phyloP scores from a whole-genome alignment of 2,329 filamentous ascomycete species.

The Aureobasidium melanogenum region DNA sequence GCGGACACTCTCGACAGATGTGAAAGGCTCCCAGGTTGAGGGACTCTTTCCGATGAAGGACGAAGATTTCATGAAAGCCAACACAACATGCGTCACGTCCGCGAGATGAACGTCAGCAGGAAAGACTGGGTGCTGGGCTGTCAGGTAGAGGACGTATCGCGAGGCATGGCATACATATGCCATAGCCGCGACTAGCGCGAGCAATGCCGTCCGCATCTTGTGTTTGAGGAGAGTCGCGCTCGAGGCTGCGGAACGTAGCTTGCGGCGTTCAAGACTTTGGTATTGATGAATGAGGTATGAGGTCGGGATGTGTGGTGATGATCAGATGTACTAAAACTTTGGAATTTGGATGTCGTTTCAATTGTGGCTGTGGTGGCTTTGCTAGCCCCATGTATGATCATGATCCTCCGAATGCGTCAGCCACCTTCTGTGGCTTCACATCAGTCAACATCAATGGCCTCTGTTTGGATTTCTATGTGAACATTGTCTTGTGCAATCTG shows the following conservation, averaged over 20 bases:
- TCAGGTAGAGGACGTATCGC: conserved; percentile 9
- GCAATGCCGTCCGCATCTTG: background rate
- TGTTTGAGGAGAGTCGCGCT: background rate
- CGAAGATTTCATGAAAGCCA: conserved; percentile 50
- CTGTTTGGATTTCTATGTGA: background rate
- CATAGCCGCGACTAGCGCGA: background rate
- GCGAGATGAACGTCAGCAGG: conserved; percentile 26
- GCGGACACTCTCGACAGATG: conserved; percentile 41
- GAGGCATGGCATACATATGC: background rate
- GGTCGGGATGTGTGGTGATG: background rate
- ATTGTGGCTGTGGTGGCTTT: background rate
- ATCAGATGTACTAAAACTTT: background rate
- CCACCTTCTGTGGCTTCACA: background rate
- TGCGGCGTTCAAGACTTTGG: background rate
- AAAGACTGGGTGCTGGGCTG: conserved; percentile 25
- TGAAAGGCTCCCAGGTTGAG: conserved; percentile 44
- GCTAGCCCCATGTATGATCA: background rate
- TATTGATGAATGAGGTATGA: background rate
- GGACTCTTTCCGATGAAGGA: conserved; percentile 39
- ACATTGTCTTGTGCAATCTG: background rate
- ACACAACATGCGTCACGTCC: conserved; percentile 47
- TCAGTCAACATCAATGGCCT: background rate
- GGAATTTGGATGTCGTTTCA: background rate
- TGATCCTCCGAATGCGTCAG: background rate
- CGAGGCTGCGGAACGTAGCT: background rate